A percentile compares a stretch with the other conserved stretches of the same genome.
These are phyloP conservation scores for Colletotrichum agaves DNA, from an alignment of 2,329 filamentous ascomycete genomes.

Conservation along the genomic window DNA sequence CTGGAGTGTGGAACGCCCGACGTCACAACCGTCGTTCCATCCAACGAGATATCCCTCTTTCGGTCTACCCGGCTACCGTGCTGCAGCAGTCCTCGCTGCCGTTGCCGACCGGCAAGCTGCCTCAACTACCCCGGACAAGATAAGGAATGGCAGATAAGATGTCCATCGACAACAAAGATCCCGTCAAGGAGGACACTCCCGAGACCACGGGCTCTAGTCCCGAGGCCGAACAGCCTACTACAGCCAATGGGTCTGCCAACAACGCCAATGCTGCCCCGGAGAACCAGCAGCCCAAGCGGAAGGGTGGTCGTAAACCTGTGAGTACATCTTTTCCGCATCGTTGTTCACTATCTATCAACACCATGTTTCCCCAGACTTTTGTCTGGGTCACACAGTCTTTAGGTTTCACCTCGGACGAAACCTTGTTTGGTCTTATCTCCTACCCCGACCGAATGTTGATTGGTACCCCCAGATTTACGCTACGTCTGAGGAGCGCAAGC, in stretches of 20 bases:
- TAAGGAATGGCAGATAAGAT: conserved; percentile 73
- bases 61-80: conserved; percentile 14
- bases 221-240: conserved; percentile 61
- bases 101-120: conserved; percentile 45
- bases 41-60: conserved; percentile 38
- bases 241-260: conserved; percentile 44
- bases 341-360: conserved; percentile 24
- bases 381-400: conserved; percentile 29
- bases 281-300: conserved; percentile 83
- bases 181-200: conserved; percentile 67
- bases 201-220: conserved; percentile 71
- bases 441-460: conserved; percentile 37
- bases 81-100: conserved; percentile 46
- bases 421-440: conserved; percentile 31
- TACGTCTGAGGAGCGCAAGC: conserved; percentile 97
- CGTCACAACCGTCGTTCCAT: conserved; percentile 49
- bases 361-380: conserved; percentile 23
- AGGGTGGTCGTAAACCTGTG: conserved; percentile 97
- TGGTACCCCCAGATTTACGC: conserved; percentile 82
- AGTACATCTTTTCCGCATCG: conserved; percentile 58
- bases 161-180: conserved; percentile 72
- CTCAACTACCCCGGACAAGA: conserved; percentile 45
- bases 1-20: conserved; percentile 42
- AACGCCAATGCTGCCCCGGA: conserved; percentile 55
- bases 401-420: conserved; percentile 25